phyloP scores from a whole-genome alignment of 306 rosid genomes.

The Lotus japonicus region DNA sequence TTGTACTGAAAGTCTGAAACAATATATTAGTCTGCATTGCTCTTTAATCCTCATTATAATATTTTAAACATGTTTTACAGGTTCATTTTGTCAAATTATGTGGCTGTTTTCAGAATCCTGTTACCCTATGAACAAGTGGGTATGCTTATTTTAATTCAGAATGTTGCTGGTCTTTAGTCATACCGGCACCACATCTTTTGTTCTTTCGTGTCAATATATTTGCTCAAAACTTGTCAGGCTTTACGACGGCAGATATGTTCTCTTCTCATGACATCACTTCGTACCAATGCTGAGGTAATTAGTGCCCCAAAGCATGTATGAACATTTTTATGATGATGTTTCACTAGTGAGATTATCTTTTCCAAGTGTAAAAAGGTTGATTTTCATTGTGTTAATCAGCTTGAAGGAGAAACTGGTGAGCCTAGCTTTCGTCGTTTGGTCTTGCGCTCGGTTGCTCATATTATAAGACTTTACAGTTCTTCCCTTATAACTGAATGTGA shows the following conservation, averaged over 20 bases:
- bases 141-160: slow-evolving; percentile 19
- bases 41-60: slow-evolving; percentile 11
- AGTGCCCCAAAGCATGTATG: slow-evolving; percentile 15
- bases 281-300: slow-evolving; percentile 81
- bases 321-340: not conserved
- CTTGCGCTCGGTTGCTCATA: slow-evolving; percentile 98
- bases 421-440: slow-evolving; percentile 91
- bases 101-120: slow-evolving; percentile 68
- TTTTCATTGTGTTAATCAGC: slow-evolving; percentile 39
- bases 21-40: slow-evolving; percentile 11
- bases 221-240: slow-evolving; percentile 48
- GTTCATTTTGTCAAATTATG: slow-evolving; percentile 89
- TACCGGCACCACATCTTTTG: slow-evolving; percentile 8
- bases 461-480: slow-evolving; percentile 91
- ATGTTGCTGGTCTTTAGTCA: slow-evolving; percentile 15
- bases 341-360: not conserved
- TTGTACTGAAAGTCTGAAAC: not conserved
- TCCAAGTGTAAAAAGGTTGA: slow-evolving; percentile 14
- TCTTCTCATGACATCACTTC: slow-evolving; percentile 88
- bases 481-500: slow-evolving; percentile 94
- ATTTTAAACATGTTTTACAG: slow-evolving; percentile 32
- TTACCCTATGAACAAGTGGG: slow-evolving; percentile 86
- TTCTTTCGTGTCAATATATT: slow-evolving; percentile 19
- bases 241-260: slow-evolving; percentile 82
- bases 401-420: slow-evolving; percentile 96